These are phyloP conservation scores for Dryadomyces sulphureus DNA, from an alignment of 2,329 filamentous ascomycete genomes.

Conservation along the genomic window DNA sequence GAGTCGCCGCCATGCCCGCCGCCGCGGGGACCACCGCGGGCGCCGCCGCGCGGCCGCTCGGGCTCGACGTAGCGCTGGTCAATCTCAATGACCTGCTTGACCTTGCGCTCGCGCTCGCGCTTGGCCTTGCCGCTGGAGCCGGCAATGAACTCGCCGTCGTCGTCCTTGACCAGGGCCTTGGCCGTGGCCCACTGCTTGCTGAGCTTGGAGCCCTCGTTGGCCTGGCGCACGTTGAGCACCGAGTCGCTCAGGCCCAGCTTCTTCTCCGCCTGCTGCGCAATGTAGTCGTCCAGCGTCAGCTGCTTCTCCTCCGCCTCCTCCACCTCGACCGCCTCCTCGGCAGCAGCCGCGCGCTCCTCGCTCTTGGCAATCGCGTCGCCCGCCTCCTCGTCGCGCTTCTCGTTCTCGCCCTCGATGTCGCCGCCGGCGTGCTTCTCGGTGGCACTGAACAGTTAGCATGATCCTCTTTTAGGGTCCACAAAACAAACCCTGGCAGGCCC, in stretches of 20 bases:
- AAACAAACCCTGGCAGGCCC: constrained; percentile 29
- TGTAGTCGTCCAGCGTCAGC: constrained; percentile 82
- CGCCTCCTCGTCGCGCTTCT: constrained; percentile 82
- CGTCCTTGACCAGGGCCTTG: constrained; percentile 53
- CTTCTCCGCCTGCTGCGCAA: constrained; percentile 58
- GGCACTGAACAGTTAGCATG: constrained; percentile 36
- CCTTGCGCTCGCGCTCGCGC: constrained; percentile 80
- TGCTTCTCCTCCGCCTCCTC: constrained; percentile 69
- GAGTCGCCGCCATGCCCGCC: constrained; percentile 34
- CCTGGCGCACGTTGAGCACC: constrained; percentile 59
- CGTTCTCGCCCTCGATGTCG: constrained; percentile 62
- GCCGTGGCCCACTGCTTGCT: constrained; percentile 90
- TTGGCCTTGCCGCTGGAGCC: constrained; percentile 60
- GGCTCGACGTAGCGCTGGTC: constrained; percentile 71
- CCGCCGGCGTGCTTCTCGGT: constrained; percentile 87
- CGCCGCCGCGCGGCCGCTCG: constrained; percentile 42
- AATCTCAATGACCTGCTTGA: constrained; percentile 80
- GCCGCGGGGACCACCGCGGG: constrained; percentile 29
- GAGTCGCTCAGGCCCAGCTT: constrained; percentile 53
- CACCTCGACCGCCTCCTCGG: constrained; percentile 48
- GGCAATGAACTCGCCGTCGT: constrained; percentile 64
- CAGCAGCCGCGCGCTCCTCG: constrained; percentile 70
- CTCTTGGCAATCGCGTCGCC: constrained; percentile 77
- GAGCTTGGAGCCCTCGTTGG: constrained; percentile 79
- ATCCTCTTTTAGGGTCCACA: background rate